Conservation (phyloP, 768 basidiomycete species). For the Sporobolomyces pararoseus region DNA sequence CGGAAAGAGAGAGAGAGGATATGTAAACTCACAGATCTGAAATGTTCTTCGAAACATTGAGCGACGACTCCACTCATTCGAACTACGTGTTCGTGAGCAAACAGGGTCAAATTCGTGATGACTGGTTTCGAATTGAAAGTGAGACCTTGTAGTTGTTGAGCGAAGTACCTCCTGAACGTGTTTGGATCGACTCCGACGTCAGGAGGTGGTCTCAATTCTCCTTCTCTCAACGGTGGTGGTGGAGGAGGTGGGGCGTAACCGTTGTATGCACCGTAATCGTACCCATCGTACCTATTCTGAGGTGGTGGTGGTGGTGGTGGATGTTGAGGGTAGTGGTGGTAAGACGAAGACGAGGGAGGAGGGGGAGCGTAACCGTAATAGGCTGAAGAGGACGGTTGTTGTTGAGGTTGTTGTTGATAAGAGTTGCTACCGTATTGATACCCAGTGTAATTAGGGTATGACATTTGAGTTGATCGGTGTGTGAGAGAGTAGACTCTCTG, state of each 20-base stretch:
- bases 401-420: not conserved
- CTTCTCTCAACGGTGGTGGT: conserved; percentile 50
- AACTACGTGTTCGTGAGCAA: conserved; percentile 73
- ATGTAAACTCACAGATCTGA: conserved; percentile 73
- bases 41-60: conserved; percentile 76
- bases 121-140: conserved; percentile 92
- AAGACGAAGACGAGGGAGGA: too few species aligned
- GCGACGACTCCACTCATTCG: conserved; percentile 74
- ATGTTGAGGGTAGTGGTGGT: not conserved
- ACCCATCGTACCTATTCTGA: conserved; percentile 11
- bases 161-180: conserved; percentile 74
- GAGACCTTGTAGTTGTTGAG: conserved; percentile 68
- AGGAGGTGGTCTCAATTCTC: conserved; percentile 32
- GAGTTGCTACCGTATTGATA: not conserved
- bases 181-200: conserved; percentile 56
- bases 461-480: too few species aligned
- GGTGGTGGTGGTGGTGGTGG: not conserved
- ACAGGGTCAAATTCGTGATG: conserved; percentile 86
- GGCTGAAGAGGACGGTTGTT: not conserved
- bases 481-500: too few species aligned
- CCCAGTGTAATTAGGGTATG: too few species aligned
- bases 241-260: conserved; percentile 29
- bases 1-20: not conserved
- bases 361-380: not conserved
- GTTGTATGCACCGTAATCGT: conserved; percentile 19